Base-by-base conservation (phyloP, 2,329 filamentous ascomycete genomes). In the Leptographium wingfieldii region DNA sequence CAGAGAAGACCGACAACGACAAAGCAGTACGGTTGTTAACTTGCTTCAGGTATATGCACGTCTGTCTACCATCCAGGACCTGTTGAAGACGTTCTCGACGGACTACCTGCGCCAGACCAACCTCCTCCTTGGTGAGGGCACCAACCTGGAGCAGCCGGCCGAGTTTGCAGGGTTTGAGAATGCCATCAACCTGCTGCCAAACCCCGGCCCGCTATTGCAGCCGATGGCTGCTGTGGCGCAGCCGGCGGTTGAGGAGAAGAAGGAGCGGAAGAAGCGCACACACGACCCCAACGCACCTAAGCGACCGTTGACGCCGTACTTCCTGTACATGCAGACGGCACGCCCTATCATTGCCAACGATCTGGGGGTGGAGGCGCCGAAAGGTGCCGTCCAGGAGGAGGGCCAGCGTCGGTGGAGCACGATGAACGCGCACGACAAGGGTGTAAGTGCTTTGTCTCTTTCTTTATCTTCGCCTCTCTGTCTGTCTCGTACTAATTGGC, bases 251-350 rank as follows among this genome's bases (percentile, higher is more conserved):
- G 81, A 84, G 68, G 83, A 85, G 72, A 88, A 90, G 81, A 91
- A 91, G 80, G 91, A 94, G 80, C 86, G 88, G 73, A 92, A 94
- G 81, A 92, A 92, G 79, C 83, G 86, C 63, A 85, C 84, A 51
- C 85, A 88, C 69, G 92, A 97, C 72, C 92, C 92, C 66, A 95
- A 96, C 72, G 92, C 92, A 7, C 92, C 92, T 62, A 97, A 96
- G 82, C 85, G 92, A 57, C 92, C 92, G 10, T 74, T 96, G 69
- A 97, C 92, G 6, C 91, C 92, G 2, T 96, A 95, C 78, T 96
- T 97, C 78, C 78, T 96, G 63, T 97, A 91, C 77, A 90, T 95
- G 80, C 88, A 95, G 72, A 86, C 88, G 65, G 90, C 90, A 65
- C 88, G 94, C 56, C 82, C 85, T 57, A 86, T 89, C 70, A 94